A percentile compares a stretch with the other conserved stretches of the same genome.
Conservation (phyloP, 2,329 filamentous ascomycete genomes). For the Sphaerulina vaccinii region DNA sequence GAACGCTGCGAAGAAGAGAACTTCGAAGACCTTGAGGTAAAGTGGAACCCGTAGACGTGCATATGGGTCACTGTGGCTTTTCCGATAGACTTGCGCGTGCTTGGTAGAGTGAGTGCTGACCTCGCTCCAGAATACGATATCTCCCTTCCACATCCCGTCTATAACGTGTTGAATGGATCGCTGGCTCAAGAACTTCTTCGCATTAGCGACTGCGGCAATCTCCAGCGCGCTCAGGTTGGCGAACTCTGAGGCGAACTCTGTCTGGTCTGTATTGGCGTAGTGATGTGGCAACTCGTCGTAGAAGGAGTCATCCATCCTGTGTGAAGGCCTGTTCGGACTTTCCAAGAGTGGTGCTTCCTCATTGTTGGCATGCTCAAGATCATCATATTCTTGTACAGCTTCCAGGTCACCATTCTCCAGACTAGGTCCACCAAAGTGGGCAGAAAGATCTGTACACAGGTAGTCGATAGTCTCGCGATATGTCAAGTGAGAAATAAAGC, state of each 20-base stretch:
- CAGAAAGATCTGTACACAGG: constrained; percentile 66
- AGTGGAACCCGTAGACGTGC: constrained; percentile 75
- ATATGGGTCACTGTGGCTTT: constrained; percentile 65
- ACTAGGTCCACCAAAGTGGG: constrained; percentile 5
- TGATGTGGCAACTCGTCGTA: constrained; percentile 27
- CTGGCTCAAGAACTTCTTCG: constrained; percentile 82
- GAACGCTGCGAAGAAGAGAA: constrained; percentile 75
- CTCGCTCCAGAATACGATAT: constrained; percentile 83
- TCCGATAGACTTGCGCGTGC: constrained; percentile 73
- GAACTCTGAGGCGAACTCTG: constrained; percentile 61
- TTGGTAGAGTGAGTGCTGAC: constrained; percentile 73
- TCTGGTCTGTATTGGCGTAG: constrained; percentile 16
- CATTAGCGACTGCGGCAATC: constrained; percentile 76
- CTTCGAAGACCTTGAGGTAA: constrained; percentile 82
- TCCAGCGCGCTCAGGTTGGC: constrained; percentile 81
- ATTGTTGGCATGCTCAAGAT: constrained; percentile 15
- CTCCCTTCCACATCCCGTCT: constrained; percentile 79
- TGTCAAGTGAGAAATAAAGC: constrained; percentile 68
- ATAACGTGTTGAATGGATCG: constrained; percentile 78
- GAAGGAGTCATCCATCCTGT: constrained; percentile 26
- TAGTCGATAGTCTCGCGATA: constrained; percentile 72
- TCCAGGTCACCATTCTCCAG: constrained; percentile 23
- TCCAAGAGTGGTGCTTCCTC: constrained; percentile 29
- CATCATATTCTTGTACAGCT: constrained; percentile 10
- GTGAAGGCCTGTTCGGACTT: constrained; percentile 2